Percentiles rank a stretch among this genome's conserved stretches.
phyloP scores from a whole-genome alignment of 2,329 filamentous ascomycete genomes.

The Penicillium sp. region DNA sequence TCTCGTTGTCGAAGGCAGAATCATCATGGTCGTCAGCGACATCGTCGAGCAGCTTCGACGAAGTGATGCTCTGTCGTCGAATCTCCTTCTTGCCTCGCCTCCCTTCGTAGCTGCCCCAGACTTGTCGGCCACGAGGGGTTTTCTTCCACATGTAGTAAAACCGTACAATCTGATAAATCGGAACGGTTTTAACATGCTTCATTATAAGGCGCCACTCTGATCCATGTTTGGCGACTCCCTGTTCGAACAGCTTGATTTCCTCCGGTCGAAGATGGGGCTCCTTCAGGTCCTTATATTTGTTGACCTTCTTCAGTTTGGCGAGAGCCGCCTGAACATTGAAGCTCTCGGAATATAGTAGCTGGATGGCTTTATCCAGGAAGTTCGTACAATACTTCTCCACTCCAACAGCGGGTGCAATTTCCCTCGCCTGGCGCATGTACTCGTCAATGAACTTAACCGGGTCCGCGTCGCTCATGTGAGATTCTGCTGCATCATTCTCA shows the following conservation, averaged over 20 bases:
- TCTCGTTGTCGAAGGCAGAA: conserved; percentile 88
- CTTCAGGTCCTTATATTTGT: conserved; percentile 68
- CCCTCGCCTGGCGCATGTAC: conserved; percentile 68
- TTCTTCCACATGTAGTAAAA: conserved; percentile 99
- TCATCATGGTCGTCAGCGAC: conserved; percentile 90
- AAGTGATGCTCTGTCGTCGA: conserved; percentile 58
- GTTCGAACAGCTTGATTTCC: conserved; percentile 86
- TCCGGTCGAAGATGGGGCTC: conserved; percentile 74
- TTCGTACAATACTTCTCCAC: conserved; percentile 76
- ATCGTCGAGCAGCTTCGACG: conserved; percentile 75
- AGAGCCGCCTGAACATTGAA: conserved; percentile 70
- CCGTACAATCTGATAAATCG: conserved; percentile 74
- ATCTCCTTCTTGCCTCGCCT: conserved; percentile 87
- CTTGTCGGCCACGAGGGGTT: conserved; percentile 72
- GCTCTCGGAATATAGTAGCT: conserved; percentile 65
- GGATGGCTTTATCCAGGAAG: conserved; percentile 75
- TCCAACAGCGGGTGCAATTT: conserved; percentile 62
- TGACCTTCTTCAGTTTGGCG: conserved; percentile 61
- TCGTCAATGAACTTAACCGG: conserved; percentile 60
- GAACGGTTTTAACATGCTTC: conserved; percentile 73
- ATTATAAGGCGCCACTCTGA: conserved; percentile 82
- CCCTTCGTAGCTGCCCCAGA: conserved; percentile 85
- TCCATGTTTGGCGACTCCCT: conserved; percentile 82
- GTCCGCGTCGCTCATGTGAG: conserved; percentile 35
- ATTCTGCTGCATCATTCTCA: conserved; percentile 38